Base-by-base conservation (phyloP, 225 moss, liverwort and hornwort species). In the Takakia lepidozioides region DNA sequence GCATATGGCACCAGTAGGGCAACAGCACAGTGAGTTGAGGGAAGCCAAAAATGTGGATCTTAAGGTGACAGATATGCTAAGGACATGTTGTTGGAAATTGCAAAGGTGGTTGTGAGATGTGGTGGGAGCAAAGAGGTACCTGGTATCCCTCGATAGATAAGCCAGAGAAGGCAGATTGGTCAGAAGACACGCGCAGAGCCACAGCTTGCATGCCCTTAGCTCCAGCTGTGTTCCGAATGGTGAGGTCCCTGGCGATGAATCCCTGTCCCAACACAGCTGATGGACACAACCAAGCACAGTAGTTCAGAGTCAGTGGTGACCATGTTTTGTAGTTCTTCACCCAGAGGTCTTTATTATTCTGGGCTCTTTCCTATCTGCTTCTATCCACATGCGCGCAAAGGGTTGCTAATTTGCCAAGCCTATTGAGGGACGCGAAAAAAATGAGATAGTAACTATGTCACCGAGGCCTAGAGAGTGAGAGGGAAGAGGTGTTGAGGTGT, bases 151-250 rank as follows among this genome's bases (percentile, higher is more conserved):
- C 61, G 17, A 88, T 49, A 41, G 67, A 43, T 29, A 85, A 59
- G 19, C 67, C 76, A 9, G 71, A 61, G 58, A 88, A 93, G 10
- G 83, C 85, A 38, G 73, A 63, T 27, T 63, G 57, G 68, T 93
- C 93, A 11, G 82, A 88, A 18, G 70, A 67, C 16, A 81, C 86
- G 48, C 83, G 66, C 18, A 88, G 49, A 3, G 93, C 93, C 42
- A 93, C 93, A 29, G 93, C 93, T 64, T 93, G 93, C 25, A 83
- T 68, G 22, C 88, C 88, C 1, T 14, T 56, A 16, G 86, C 9
- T 19, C 93, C 93, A 3, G 93, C 93, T 14, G 88, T 93, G 70
- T 93, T 93, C 55, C 60, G 74, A 30, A 93, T 83, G 8, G 86
- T 82, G 70, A 93, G 73, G 59, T 72, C 71, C 26, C 65, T 80